Conservation (phyloP, 805 yeast species). For the Yamadazyma takamatsuzukensis region DNA sequence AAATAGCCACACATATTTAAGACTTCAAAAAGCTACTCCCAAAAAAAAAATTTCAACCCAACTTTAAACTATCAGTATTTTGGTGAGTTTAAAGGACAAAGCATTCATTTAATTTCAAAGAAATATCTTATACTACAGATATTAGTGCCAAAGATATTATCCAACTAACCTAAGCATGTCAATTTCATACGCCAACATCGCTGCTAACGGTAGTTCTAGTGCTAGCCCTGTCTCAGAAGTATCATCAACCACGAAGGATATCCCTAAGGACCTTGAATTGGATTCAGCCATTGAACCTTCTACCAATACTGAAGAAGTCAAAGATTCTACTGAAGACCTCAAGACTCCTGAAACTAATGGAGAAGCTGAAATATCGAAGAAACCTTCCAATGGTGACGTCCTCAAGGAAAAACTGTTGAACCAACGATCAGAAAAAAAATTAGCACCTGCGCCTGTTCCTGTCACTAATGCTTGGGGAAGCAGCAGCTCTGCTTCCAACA, state of each 20-base stretch:
- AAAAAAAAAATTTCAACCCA: too few species aligned
- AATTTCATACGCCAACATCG: constrained; percentile 40
- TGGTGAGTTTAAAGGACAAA: too few species aligned
- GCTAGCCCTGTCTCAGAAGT: constrained; percentile 5
- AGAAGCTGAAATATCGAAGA: too few species aligned
- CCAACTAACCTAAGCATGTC: constrained; percentile 9
- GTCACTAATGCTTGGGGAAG: constrained; percentile 40
- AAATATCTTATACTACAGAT: too few species aligned
- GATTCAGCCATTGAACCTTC: neutral
- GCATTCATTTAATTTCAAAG: too few species aligned
- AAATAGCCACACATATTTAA: too few species aligned
- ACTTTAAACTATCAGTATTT: too few species aligned
- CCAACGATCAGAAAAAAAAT: constrained; percentile 15
- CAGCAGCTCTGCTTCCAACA: constrained; percentile 3
- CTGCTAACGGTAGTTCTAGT: constrained; percentile 29
- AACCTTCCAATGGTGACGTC: too few species aligned
- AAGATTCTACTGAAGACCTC: too few species aligned
- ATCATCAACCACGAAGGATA: constrained; percentile 3
- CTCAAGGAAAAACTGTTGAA: constrained; percentile 17
- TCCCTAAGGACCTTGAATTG: constrained; percentile 5
- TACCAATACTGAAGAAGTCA: constrained; percentile 3
- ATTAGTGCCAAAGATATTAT: too few species aligned
- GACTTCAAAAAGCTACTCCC: too few species aligned
- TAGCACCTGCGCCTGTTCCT: constrained; percentile 47
- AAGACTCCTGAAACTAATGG: constrained; percentile 5